phyloP scores from a whole-genome alignment of 169 alveolate species.

The Eimeria zaria region DNA sequence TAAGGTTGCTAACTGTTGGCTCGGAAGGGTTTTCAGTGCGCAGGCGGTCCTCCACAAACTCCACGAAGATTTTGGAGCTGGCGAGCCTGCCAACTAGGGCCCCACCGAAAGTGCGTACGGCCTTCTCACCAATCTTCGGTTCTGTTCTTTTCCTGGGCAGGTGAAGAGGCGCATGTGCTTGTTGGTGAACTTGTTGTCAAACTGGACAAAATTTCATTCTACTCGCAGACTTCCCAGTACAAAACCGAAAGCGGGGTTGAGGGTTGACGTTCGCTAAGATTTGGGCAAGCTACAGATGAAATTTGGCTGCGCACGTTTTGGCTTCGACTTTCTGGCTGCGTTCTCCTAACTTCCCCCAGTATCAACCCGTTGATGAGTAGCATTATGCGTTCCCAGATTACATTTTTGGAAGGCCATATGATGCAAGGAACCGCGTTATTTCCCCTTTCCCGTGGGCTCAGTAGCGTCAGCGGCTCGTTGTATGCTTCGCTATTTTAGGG shows the following conservation, averaged over 20 bases:
- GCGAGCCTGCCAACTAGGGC: neutral
- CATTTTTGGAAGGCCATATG: constrained; percentile 30
- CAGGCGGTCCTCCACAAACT: neutral
- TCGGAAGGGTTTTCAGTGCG: neutral
- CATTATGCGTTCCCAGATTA: neutral
- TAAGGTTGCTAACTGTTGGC: neutral
- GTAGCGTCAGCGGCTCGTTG: constrained; percentile 13
- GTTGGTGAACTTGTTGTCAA: neutral
- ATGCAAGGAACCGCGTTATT: constrained; percentile 33
- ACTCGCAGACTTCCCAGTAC: neutral
- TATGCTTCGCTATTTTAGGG: constrained; percentile 11
- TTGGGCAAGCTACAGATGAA: neutral
- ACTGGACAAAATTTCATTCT: neutral
- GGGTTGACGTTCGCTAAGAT: constrained; percentile 16
- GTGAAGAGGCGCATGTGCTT: neutral
- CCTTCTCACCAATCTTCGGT: neutral
- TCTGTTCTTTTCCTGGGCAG: neutral
- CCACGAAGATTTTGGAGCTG: neutral
- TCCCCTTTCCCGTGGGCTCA: constrained; percentile 12
- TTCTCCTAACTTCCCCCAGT: neutral
- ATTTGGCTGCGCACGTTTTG: constrained; percentile 46
- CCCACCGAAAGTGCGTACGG: neutral
- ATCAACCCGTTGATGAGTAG: neutral
- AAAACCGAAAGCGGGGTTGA: neutral
- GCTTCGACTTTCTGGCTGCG: constrained; percentile 26